Base-by-base conservation (phyloP, 352 stramenopile species). In the Pythium oligandrum region DNA sequence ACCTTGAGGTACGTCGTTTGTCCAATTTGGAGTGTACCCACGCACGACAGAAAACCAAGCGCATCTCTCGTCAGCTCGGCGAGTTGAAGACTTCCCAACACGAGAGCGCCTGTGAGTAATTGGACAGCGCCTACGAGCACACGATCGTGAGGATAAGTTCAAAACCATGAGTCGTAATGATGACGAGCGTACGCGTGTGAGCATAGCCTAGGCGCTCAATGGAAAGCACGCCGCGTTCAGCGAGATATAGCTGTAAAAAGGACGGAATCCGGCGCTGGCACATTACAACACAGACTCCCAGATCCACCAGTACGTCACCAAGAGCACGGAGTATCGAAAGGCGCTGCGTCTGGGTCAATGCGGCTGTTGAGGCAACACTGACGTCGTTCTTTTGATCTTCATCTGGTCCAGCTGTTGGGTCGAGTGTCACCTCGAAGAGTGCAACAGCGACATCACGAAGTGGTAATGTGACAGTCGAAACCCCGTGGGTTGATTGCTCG, bases 401-500 rank as follows among this genome's bases (percentile, higher is more conserved):
- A 4, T 66, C 39, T 0, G 57, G 48, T 1, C 71, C 54, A 10
- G 26, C 26, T 4, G 61, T 51, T 6, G 69, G 68, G n/a, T 85
- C 74, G 17, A 86, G 68, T 3, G 77, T 83, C 53, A 83, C 70
- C 44, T 76, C 72, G 54, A 88, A 88, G 6, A 88, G 66, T 11
- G 75, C 68, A 3, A 88, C 60, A 0, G 36, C 52, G 26, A 58
- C 57, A 7, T 79, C 66, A 11, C 12, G 44, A 4, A 76, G 39
- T 2, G 60, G 64, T 9, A 59, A 30, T 1, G 33, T 17, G 4
- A 17, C 7, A 9, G 9, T 4, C 11, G 37, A 10, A 4, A 33
- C 36, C 40, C 55, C 34, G 9, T 60, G 58, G 2, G 38, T 12
- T 10, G 35, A 51, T 26, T 26, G 17, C 54, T 83, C 63, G 3